A percentile compares a stretch with the other conserved stretches of the same genome.
phyloP scores from a whole-genome alignment of 805 yeast genomes.

The Kockiozyma suomiensis region DNA sequence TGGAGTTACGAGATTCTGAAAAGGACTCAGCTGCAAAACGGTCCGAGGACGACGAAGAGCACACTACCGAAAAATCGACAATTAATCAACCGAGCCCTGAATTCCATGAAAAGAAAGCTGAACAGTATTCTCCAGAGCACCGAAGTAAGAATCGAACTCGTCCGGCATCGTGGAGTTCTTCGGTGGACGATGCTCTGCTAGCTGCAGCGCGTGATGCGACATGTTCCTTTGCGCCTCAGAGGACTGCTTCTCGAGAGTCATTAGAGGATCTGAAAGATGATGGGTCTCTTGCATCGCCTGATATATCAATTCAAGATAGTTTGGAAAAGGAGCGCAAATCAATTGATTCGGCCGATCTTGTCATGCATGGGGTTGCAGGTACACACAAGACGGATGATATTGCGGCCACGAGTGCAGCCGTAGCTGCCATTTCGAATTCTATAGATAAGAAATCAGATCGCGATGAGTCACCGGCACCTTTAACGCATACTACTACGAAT shows the following conservation, averaged over 20 bases:
- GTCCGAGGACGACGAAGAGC: constrained; percentile 1
- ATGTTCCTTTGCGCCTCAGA: not conserved
- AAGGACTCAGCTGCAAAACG: constrained; percentile 5
- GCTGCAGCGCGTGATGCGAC: constrained; percentile 2
- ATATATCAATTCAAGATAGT: constrained; percentile 10
- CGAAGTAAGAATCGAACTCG: not conserved
- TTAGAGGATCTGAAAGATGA: not conserved
- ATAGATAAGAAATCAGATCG: not conserved
- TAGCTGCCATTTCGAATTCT: not conserved
- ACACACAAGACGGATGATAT: not conserved
- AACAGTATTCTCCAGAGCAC: too few relatives aligned
- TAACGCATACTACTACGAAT: not conserved
- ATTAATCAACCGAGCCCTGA: too few relatives aligned
- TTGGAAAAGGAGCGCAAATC: constrained; percentile 4
- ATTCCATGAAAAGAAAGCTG: too few relatives aligned
- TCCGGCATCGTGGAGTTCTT: not conserved
- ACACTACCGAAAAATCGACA: not conserved
- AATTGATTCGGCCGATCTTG: not conserved
- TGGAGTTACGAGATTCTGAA: not conserved
- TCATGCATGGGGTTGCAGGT: constrained; percentile 4
- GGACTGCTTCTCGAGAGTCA: not conserved
- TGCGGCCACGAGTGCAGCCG: constrained; percentile 7
- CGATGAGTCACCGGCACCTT: not conserved
- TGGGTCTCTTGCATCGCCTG: constrained; percentile 10
- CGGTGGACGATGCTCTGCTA: not conserved